phyloP scores from a whole-genome alignment of 1,284 basidiomycete genomes.

The Trichosporon faecale region DNA sequence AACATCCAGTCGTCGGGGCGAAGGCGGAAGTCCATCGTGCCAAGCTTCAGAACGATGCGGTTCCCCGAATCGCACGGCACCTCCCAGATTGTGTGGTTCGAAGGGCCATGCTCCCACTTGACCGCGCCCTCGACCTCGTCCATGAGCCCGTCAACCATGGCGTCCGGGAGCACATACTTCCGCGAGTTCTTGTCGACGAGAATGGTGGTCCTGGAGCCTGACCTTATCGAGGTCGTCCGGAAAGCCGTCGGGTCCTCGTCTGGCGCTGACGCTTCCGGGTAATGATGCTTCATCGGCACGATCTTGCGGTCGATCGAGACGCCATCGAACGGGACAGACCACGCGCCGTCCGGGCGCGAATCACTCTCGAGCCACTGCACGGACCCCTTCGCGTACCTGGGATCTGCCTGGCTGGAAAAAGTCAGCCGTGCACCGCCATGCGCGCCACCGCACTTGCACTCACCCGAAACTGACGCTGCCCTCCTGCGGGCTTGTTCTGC shows the following conservation, averaged over 20 bases:
- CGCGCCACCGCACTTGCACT: not conserved
- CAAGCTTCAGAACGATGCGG: not conserved
- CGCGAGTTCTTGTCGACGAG: not conserved
- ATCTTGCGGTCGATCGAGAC: not conserved
- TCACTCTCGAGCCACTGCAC: constrained; percentile 6
- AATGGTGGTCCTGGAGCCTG: not conserved
- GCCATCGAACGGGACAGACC: not conserved
- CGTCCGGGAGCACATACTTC: constrained; percentile 5
- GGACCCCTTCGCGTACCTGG: not conserved
- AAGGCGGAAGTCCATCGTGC: not conserved
- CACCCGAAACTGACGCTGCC: constrained; percentile 3
- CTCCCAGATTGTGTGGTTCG: constrained; percentile 1
- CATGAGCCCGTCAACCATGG: constrained; percentile 9
- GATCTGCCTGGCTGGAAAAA: not conserved
- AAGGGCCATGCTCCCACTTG: not conserved
- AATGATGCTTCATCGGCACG: not conserved
- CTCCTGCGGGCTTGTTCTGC: not conserved
- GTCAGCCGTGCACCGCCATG: not conserved
- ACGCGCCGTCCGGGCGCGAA: not conserved
- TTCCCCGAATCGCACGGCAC: not conserved
- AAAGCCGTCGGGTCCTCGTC: not conserved
- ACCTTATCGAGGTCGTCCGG: not conserved
- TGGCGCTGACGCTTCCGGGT: not conserved
- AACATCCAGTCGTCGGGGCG: not conserved
- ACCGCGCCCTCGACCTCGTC: not conserved